These are phyloP conservation scores for Chiua sp. DNA, from an alignment of 1,284 basidiomycete genomes.

Conservation along the genomic window DNA sequence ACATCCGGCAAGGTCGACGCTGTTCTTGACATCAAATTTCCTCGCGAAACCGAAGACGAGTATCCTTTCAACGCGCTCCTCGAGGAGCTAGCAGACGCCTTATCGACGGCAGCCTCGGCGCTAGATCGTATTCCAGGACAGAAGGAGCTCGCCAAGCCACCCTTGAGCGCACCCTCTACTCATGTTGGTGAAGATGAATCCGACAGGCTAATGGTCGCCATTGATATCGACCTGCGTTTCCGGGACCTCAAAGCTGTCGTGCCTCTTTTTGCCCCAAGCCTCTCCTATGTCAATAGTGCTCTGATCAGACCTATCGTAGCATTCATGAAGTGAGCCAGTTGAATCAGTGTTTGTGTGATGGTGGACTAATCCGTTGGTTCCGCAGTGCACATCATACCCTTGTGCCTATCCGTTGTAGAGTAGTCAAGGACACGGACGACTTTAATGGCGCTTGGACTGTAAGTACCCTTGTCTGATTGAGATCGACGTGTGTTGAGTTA, in stretches of 20 bases:
- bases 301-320: constrained; percentile 96
- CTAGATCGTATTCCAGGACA: constrained; percentile 88
- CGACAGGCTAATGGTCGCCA: constrained; percentile 62
- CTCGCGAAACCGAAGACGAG: constrained; percentile 78
- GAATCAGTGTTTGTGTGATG: background rate
- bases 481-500: background rate
- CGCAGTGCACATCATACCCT: constrained; percentile 87
- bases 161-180: constrained; percentile 75
- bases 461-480: constrained; percentile 37
- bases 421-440: constrained; percentile 79
- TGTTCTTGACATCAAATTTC: constrained; percentile 98
- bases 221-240: constrained; percentile 96
- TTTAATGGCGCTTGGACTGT: constrained; percentile 94
- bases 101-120: constrained; percentile 58
- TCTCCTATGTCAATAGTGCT: constrained; percentile 95
- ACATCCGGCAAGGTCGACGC: constrained; percentile 96
- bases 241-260: constrained; percentile 96
- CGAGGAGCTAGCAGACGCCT: constrained; percentile 89
- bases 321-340: constrained; percentile 89
- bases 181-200: constrained; percentile 42
- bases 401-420: constrained; percentile 89
- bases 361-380: constrained; percentile 17
- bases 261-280: constrained; percentile 85
- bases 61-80: constrained; percentile 89
- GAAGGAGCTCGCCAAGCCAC: constrained; percentile 85